phyloP scores from a whole-genome alignment of 75 land plant species.

The Picea glauca region DNA sequence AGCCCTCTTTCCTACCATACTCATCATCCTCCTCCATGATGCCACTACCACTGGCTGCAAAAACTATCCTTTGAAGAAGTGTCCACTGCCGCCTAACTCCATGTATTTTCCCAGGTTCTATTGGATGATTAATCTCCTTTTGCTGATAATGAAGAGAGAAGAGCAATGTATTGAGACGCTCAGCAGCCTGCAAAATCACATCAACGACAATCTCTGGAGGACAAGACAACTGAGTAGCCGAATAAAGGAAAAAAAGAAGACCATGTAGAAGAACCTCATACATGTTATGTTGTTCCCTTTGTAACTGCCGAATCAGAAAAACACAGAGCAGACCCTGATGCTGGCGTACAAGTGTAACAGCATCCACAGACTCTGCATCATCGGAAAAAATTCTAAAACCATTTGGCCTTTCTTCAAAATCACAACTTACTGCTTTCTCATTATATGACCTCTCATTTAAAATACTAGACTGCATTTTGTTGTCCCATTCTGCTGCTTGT shows the following conservation, averaged over 20 bases:
- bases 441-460: constrained; percentile 9
- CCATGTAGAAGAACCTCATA: constrained; percentile 84
- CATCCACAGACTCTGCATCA: constrained; percentile 63
- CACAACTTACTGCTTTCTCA: constrained; percentile 9
- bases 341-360: constrained; percentile 82
- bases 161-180: constrained; percentile 55
- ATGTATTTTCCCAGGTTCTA: constrained; percentile 34
- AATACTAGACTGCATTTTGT: constrained; percentile 14
- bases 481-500: constrained; percentile 80
- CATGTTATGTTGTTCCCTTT: constrained; percentile 52
- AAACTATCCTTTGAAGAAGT: constrained; percentile 64
- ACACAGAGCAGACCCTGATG: constrained; percentile 68
- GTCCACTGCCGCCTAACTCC: constrained; percentile 60
- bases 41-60: constrained; percentile 60
- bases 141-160: constrained; percentile 34
- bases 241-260: constrained; percentile 73
- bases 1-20: constrained; percentile 8
- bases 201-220: constrained; percentile 66
- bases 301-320: constrained; percentile 56
- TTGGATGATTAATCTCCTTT: constrained; percentile 36
- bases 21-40: constrained; percentile 18
- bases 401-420: constrained; percentile 25
- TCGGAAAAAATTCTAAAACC: constrained; percentile 21
- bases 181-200: constrained; percentile 65
- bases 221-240: constrained; percentile 68